phyloP scores from a whole-genome alignment of 129 eudicot species.

The Artemisia argyi region DNA sequence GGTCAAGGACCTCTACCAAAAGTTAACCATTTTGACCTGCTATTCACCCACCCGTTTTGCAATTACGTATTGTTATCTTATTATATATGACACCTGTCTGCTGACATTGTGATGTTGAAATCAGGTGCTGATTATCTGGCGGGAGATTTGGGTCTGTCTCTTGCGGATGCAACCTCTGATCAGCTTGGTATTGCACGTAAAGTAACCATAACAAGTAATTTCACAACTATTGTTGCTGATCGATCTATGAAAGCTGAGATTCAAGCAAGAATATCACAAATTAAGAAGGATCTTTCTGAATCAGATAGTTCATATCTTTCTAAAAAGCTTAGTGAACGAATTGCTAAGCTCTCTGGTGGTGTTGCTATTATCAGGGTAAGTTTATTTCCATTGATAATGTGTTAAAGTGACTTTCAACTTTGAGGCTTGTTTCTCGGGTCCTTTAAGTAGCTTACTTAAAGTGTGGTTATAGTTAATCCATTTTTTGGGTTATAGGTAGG shows the following conservation, averaged over 20 bases:
- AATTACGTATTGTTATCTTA: not conserved
- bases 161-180: slow-evolving; percentile 79
- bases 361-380: slow-evolving; percentile 79
- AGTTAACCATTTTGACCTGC: not conserved
- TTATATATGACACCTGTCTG: not conserved
- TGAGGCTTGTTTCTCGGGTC: not conserved
- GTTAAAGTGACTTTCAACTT: slow-evolving; percentile 3
- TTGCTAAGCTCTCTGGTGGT: slow-evolving; percentile 89
- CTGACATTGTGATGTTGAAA: slow-evolving; percentile 1
- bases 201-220: slow-evolving; percentile 61
- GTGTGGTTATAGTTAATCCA: not conserved
- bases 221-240: slow-evolving; percentile 86
- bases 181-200: slow-evolving; percentile 85
- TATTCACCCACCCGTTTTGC: not conserved
- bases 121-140: slow-evolving; percentile 90
- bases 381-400: slow-evolving; percentile 2
- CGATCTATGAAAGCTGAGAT: slow-evolving; percentile 76
- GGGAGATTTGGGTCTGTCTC: slow-evolving; percentile 82
- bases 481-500: slow-evolving; percentile 55
- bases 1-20: too few relatives aligned
- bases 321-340: slow-evolving; percentile 72
- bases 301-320: slow-evolving; percentile 57
- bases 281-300: slow-evolving; percentile 87
- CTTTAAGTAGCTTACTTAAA: not conserved
- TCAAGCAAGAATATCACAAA: slow-evolving; percentile 81